phyloP scores from a whole-genome alignment of 2,329 filamentous ascomycete species.

The Phoma sp. region DNA sequence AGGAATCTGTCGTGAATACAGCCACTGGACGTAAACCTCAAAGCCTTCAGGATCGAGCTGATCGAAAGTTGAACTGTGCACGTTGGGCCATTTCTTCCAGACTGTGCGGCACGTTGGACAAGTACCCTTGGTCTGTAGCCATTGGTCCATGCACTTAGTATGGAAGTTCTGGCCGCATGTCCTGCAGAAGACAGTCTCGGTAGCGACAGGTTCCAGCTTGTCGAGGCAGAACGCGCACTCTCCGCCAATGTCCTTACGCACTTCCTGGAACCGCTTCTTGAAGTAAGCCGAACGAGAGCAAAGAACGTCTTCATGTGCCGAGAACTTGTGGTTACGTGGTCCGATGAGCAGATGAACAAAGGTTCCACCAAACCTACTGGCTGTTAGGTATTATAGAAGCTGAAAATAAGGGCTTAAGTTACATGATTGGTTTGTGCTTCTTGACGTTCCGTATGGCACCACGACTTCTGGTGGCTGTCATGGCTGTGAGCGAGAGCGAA shows the following conservation, averaged over 20 bases:
- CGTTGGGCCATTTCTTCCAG: not conserved
- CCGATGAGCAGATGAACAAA: constrained; percentile 1
- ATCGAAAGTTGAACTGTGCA: not conserved
- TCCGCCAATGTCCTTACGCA: not conserved
- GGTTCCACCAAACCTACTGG: not conserved
- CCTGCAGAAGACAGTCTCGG: not conserved
- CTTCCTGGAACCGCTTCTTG: not conserved
- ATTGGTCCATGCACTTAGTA: not conserved
- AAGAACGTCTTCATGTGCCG: constrained; percentile 1
- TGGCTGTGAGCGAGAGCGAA: not conserved
- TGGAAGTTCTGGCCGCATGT: constrained; percentile 3
- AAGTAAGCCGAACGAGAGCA: not conserved
- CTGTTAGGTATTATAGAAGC: not conserved
- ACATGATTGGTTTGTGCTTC: not conserved
- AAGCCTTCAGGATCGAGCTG: constrained; percentile 5
- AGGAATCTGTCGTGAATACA: not conserved
- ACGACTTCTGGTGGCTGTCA: not conserved
- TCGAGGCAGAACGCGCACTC: not conserved
- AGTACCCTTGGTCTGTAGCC: not conserved
- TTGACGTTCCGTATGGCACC: not conserved
- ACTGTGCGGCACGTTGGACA: not conserved
- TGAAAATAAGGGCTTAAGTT: not conserved
- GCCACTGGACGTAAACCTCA: constrained; percentile 7
- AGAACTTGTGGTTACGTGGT: constrained; percentile 1
- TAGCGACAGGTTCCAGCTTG: not conserved